Evolutionary conservation across 352 stramenopile species (phyloP).

Genomic region (Pythium chondricola): DNA sequence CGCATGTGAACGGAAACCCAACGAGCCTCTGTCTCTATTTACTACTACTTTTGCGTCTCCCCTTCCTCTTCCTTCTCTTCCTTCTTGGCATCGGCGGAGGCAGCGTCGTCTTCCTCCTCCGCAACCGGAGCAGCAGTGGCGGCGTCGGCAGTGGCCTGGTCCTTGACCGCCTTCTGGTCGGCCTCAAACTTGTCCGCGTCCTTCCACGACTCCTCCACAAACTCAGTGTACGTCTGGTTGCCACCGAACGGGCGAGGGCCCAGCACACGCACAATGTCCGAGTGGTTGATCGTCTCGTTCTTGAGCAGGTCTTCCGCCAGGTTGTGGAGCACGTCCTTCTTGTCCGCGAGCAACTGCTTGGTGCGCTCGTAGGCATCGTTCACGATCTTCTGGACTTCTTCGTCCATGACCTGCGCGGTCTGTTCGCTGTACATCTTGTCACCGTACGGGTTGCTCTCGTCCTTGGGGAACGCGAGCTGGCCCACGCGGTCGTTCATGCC

Average conservation of each 20-base stretch:
- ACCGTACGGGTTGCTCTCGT: constrained; percentile 74
- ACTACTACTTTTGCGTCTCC: constrained; percentile 10
- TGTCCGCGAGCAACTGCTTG: constrained; percentile 91
- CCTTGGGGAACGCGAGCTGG: constrained; percentile 95
- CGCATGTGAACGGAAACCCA: too few relatives aligned
- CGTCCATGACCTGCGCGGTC: constrained; percentile 97
- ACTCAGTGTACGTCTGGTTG: constrained; percentile 96
- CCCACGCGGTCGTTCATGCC: constrained; percentile 97
- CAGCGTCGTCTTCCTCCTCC: constrained; percentile 19
- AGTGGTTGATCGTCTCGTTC: constrained; percentile 99
- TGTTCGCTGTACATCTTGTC: constrained; percentile 97
- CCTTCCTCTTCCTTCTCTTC: constrained; percentile 10
- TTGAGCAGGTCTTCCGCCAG: constrained; percentile 95
- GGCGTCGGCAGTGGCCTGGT: too few relatives aligned
- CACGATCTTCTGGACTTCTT: constrained; percentile 97
- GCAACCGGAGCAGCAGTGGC: too few relatives aligned
- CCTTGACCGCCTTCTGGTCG: constrained; percentile 41
- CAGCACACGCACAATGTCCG: constrained; percentile 95
- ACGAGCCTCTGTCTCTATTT: constrained; percentile 2
- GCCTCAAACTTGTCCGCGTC: constrained; percentile 77
- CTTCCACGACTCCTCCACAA: constrained; percentile 87
- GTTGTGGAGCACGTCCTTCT: constrained; percentile 90
- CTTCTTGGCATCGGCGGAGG: constrained; percentile 2
- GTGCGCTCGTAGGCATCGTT: constrained; percentile 95
- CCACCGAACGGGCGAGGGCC: constrained; percentile 91